A percentile compares a stretch with the other conserved stretches of the same genome.
Evolutionary conservation across 306 rosid species (phyloP).

Genomic region (Sechiopsis laciniata): DNA sequence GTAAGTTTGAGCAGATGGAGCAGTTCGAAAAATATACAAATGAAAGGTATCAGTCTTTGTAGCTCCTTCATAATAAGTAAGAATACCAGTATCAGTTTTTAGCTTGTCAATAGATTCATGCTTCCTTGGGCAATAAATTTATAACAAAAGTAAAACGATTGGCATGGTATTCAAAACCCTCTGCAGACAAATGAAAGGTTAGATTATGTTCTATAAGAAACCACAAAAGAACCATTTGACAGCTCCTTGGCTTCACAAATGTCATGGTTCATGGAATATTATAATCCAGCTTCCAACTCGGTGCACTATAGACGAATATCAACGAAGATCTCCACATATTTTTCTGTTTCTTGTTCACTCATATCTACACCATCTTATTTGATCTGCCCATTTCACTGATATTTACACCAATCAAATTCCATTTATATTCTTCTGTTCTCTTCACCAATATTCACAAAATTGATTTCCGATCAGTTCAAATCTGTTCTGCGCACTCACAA

Average conservation of each 20-base stretch:
- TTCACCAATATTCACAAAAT: not conserved
- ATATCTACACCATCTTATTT: conserved; percentile 2
- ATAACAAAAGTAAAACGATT: not conserved
- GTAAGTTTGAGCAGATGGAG: not conserved
- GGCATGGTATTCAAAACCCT: conserved; percentile 8
- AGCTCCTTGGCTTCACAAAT: conserved; percentile 13
- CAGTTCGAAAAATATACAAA: not conserved
- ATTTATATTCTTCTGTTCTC: not conserved
- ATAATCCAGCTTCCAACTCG: not conserved
- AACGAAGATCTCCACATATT: not conserved
- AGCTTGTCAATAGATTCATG: not conserved
- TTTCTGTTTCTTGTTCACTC: not conserved
- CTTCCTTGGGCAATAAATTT: not conserved
- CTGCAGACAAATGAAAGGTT: not conserved
- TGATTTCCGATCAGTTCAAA: not conserved
- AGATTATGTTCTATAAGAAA: not conserved
- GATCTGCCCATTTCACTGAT: not conserved
- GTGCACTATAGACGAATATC: not conserved
- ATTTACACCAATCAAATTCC: not conserved
- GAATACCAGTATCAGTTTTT: conserved; percentile 2
- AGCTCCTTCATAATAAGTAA: not conserved
- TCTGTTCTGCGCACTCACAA: conserved; percentile 12
- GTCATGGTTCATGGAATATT: conserved; percentile 7
- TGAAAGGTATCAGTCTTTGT: not conserved
- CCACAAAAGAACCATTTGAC: not conserved